Conservation (phyloP, 257 asterid genomes). For the Solanum lycopersicoides region DNA sequence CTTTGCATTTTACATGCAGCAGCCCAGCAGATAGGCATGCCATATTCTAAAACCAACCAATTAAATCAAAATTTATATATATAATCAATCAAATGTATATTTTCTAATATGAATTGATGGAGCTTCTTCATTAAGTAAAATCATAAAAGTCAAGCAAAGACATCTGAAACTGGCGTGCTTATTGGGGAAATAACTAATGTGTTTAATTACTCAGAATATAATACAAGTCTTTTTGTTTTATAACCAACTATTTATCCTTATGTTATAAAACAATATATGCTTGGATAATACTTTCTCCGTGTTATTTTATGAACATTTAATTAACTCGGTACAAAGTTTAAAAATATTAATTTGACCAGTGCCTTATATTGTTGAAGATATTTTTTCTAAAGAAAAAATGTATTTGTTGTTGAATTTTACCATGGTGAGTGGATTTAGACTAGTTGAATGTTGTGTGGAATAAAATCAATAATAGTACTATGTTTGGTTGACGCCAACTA, state of each 20-base stretch:
- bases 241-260: background rate
- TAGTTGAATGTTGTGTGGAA: background rate
- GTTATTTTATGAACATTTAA: background rate
- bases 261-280: background rate
- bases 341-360: background rate
- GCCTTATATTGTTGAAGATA: background rate
- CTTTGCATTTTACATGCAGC: conserved; percentile 1
- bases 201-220: background rate
- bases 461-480: background rate
- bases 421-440: background rate
- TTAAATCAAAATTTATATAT: background rate
- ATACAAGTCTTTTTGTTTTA: background rate
- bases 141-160: background rate
- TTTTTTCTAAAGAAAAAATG: too few relatives aligned
- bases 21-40: background rate
- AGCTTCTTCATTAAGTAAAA: background rate
- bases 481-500: background rate
- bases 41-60: background rate
- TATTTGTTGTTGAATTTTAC: background rate
- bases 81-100: background rate
- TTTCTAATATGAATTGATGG: background rate
- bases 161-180: background rate
- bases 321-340: too few relatives aligned
- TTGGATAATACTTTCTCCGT: background rate
- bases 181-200: background rate